Percentiles rank a stretch among this genome's conserved stretches.
Evolutionary conservation across 306 rosid species (phyloP).

Genomic region (Fagus sylvatica): DNA sequence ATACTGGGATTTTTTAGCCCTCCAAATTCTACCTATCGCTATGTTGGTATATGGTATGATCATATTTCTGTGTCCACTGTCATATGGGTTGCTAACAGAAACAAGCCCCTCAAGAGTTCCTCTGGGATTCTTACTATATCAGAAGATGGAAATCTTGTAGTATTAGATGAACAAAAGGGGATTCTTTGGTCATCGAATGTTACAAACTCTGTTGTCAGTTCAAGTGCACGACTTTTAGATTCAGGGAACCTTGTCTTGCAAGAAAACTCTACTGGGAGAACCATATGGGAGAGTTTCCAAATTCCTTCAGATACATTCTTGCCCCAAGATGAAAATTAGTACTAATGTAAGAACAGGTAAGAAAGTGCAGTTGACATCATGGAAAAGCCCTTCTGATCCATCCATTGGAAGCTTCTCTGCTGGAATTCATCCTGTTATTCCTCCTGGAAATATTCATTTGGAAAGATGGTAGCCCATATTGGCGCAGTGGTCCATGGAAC

Average conservation of each 20-base stretch:
- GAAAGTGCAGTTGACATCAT: conserved; percentile 15
- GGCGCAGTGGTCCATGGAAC: conserved; percentile 63
- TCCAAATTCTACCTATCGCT: conserved; percentile 8
- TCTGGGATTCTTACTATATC: conserved; percentile 24
- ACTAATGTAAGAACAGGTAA: conserved; percentile 6
- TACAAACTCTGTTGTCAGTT: conserved; percentile 14
- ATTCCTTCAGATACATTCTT: conserved; percentile 24
- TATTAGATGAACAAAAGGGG: conserved; percentile 25
- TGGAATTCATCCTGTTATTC: conserved; percentile 27
- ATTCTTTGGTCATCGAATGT: conserved; percentile 43
- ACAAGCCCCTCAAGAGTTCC: conserved; percentile 28
- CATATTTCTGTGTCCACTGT: neutral
- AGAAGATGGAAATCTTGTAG: conserved; percentile 34
- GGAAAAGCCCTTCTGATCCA: conserved; percentile 37
- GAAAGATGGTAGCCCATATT: conserved; percentile 40
- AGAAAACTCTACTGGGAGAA: neutral
- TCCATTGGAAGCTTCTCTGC: conserved; percentile 26
- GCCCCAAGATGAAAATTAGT: conserved; percentile 23
- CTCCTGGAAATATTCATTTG: conserved; percentile 43
- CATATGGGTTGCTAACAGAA: conserved; percentile 48
- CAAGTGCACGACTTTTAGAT: conserved; percentile 25
- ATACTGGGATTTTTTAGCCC: conserved; percentile 49
- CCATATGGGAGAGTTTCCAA: conserved; percentile 49
- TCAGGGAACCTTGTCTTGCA: conserved; percentile 39
- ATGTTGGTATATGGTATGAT: conserved; percentile 44